A percentile compares a stretch with the other conserved stretches of the same genome.
phyloP scores from a whole-genome alignment of 192 early-diverging fungal genomes.

The Haplosporangium gracile region DNA sequence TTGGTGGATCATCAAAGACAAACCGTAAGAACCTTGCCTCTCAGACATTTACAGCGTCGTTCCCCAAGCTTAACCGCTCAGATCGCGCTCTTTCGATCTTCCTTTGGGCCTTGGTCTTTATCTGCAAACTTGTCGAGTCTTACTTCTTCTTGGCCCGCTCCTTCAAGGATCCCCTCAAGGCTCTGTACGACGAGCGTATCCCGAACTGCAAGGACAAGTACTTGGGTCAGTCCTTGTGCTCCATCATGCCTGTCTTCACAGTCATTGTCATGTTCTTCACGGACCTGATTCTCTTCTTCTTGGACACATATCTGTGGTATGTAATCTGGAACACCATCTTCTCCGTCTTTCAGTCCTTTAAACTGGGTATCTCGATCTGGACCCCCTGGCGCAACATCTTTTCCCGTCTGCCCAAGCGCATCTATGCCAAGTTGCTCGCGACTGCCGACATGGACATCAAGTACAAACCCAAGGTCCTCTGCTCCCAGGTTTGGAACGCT shows the following conservation, averaged over 20 bases:
- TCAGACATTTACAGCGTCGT: slow-evolving; percentile 80
- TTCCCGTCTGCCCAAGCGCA: slow-evolving; percentile 82
- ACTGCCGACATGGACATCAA: slow-evolving; percentile 80
- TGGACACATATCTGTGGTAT: slow-evolving; percentile 92
- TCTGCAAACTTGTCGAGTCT: slow-evolving; percentile 84
- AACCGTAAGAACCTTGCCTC: slow-evolving; percentile 58
- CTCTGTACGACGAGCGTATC: slow-evolving; percentile 62
- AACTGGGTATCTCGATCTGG: slow-evolving; percentile 86
- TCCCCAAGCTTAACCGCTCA: slow-evolving; percentile 73
- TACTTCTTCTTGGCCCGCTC: slow-evolving; percentile 88
- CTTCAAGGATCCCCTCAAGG: slow-evolving; percentile 82
- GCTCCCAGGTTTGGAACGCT: slow-evolving; percentile 89
- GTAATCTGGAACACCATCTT: slow-evolving; percentile 88
- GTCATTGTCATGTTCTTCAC: slow-evolving; percentile 82
- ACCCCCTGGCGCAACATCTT: slow-evolving; percentile 87
- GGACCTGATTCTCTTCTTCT: slow-evolving; percentile 81
- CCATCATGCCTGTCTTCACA: slow-evolving; percentile 75
- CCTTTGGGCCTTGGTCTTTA: slow-evolving; percentile 79
- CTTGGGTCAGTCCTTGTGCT: slow-evolving; percentile 69
- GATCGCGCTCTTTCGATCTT: slow-evolving; percentile 78
- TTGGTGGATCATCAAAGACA: slow-evolving; percentile 43
- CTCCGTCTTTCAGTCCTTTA: slow-evolving; percentile 81
- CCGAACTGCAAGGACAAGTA: slow-evolving; percentile 72
- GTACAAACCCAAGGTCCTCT: slow-evolving; percentile 83
- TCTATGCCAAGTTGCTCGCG: slow-evolving; percentile 81